Evolutionary conservation across 1,139 yeast genomes (phyloP), one percentile per base, ranked within the genome.

Genomic region (Candida tropicalis): DNA sequence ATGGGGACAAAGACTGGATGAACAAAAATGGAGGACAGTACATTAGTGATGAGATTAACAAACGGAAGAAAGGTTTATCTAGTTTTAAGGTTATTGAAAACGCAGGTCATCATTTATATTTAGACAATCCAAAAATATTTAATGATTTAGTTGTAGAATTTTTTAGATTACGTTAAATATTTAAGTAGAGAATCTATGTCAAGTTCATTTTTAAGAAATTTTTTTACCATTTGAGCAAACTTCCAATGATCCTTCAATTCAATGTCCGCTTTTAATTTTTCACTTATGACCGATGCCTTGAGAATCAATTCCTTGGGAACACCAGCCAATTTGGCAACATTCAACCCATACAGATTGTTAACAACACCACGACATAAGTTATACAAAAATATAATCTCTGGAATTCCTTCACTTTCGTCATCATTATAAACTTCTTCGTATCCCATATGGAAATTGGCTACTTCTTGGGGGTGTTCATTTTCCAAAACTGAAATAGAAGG

Each of bases 361-460:
- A 87, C 81, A 3, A 75, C 75, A 0, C 95, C 95, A 12, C 62
- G 56, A 4, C 68, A 79, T 44, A 86, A 58, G 39, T 75, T 80
- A 60, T 86, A 87, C 38, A 87, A 65, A 52, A 87, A 87, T 1
- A 84, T 68, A 25, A 74, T 65, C 35, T 69, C 72, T 0, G 74
- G 73, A 52, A 66, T 63, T 25, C 66, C 65, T 10, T 70, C 70
- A 10, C n/a, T n/a, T n/a, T 18, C 18, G 1, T 62, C 58, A 2
- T 50, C 40, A 16, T 57, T 57, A 7, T 66, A 62, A n/a, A 58
- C 55, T 54, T 83, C 82, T 10, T 79, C 58, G 55, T 77, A 88
- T 11, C 87, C 90, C 95, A 90, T 85, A 58, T 87, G 95, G 58
- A 71, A 84, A 56, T 84, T 85, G 12, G 70, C 68, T 5, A 85